These are phyloP conservation scores for Aspergillus sp. DNA, from an alignment of 2,329 filamentous ascomycete species.

Conservation along the genomic window DNA sequence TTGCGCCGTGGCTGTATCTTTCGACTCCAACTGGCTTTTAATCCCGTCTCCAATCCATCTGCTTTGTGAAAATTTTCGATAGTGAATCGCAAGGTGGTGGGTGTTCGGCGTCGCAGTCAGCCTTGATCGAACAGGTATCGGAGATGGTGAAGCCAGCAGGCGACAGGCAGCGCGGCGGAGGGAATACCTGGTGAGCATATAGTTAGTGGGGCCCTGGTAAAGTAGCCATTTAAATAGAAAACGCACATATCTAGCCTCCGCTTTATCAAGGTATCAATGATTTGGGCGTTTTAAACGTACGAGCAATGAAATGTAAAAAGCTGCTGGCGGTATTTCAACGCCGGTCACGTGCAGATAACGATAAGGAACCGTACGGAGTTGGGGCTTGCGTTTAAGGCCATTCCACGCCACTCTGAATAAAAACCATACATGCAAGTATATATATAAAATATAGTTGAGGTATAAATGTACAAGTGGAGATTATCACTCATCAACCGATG, in stretches of 20 bases:
- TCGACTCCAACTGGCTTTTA: neutral
- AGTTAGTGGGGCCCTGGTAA: neutral
- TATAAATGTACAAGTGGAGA: neutral
- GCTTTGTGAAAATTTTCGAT: constrained; percentile 47
- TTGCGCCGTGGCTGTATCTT: neutral
- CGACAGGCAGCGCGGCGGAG: constrained; percentile 60
- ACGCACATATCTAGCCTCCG: neutral
- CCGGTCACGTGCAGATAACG: constrained; percentile 6
- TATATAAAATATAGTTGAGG: neutral
- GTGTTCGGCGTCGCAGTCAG: constrained; percentile 40
- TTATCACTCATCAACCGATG: neutral
- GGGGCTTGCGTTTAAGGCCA: neutral
- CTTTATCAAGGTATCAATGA: neutral
- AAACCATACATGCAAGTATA: neutral
- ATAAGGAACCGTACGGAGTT: neutral
- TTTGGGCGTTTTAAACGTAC: neutral
- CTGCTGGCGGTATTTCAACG: neutral
- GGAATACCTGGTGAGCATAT: constrained; percentile 49
- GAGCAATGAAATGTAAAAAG: neutral
- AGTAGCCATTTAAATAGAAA: neutral
- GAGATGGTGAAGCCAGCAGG: constrained; percentile 50
- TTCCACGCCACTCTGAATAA: too few relatives aligned
- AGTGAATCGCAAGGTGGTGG: constrained; percentile 30
- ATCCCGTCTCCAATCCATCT: constrained; percentile 21
- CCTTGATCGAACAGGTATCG: constrained; percentile 44